Evolutionary conservation across 2,329 filamentous ascomycete genomes (phyloP), one percentile per base, ranked within the genome.

Genomic region (Akanthomyces muscarius): DNA sequence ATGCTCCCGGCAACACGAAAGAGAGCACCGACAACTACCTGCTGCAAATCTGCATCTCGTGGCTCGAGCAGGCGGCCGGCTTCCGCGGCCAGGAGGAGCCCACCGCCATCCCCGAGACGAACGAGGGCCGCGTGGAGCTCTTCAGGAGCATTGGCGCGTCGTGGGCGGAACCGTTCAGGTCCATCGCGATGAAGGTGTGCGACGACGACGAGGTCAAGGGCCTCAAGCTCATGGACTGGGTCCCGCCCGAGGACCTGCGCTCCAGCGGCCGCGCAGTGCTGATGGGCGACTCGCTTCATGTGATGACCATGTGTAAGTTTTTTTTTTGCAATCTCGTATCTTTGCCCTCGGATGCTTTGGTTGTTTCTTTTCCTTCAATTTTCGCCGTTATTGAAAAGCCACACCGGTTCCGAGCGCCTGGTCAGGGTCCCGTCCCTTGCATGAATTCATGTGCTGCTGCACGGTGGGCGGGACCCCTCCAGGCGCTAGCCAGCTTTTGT

Each of bases 301-400:
- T 81, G 0, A 86, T 86, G 83, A 80, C 81, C 0, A 86, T 86
- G 83, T 86, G 82, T 86, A 77, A 71, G 81, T 6, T 8, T 18
- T 21, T 53, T 57, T 57, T 28, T 50, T 23, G 21, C 33, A 30
- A 10, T 36, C 33, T 36, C 30, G 30, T 5, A 33, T 36, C 33
- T 36, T 36, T 36, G 5, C 28, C 11, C 11, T 18, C 23, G 2
- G 3, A 23, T 45, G 30, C 56, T 50, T 57, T 4, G 7, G 8
- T n/a, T 53, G 36, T 36, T 25, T 28, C 11, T 56, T 25, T 30
- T 45, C 28, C 36, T 50, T 50, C 21, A 21, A 21, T 16, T 13
- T 16, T 18, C 18, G 3, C 18, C 28, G 8, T 44, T 36, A 23
- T 47, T n/a, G 55, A 28, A 38, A 50, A 25, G 14, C 7, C 21